phyloP scores from a whole-genome alignment of 306 rosid genomes.

The Castanea mollissima region DNA sequence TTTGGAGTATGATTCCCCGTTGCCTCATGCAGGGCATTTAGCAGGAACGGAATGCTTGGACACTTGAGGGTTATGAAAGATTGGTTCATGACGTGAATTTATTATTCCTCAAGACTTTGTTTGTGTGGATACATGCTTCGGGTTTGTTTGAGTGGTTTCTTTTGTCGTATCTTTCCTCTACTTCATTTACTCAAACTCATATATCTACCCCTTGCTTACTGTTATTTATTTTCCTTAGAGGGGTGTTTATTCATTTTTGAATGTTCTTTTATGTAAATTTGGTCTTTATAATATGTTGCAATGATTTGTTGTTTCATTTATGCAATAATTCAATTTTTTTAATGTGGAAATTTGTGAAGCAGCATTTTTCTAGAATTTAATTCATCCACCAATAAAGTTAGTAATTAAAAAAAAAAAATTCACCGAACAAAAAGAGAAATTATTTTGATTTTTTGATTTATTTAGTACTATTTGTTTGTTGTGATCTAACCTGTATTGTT shows the following conservation, averaged over 20 bases:
- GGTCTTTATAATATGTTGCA: background rate
- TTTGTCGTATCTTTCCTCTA: background rate
- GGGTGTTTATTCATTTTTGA: background rate
- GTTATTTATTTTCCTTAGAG: background rate
- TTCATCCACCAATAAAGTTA: too few species aligned
- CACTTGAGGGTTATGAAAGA: too few species aligned
- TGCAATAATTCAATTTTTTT: background rate
- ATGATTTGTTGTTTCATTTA: background rate
- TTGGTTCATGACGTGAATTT: too few species aligned
- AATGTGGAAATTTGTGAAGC: background rate
- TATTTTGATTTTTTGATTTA: background rate
- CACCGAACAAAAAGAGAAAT: too few species aligned
- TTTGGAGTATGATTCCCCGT: too few species aligned
- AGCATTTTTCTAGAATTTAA: too few species aligned
- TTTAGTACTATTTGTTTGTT: background rate
- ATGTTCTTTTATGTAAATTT: background rate
- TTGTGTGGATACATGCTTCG: too few species aligned
- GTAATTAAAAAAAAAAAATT: too few species aligned
- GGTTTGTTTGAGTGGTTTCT: background rate
- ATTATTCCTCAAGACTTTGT: too few species aligned
- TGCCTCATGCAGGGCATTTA: too few species aligned
- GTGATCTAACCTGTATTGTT: background rate
- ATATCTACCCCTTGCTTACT: background rate
- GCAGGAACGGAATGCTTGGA: too few species aligned
- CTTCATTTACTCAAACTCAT: background rate